phyloP scores from a whole-genome alignment of 2,329 filamentous ascomycete species.

The Monosporascus sp. region DNA sequence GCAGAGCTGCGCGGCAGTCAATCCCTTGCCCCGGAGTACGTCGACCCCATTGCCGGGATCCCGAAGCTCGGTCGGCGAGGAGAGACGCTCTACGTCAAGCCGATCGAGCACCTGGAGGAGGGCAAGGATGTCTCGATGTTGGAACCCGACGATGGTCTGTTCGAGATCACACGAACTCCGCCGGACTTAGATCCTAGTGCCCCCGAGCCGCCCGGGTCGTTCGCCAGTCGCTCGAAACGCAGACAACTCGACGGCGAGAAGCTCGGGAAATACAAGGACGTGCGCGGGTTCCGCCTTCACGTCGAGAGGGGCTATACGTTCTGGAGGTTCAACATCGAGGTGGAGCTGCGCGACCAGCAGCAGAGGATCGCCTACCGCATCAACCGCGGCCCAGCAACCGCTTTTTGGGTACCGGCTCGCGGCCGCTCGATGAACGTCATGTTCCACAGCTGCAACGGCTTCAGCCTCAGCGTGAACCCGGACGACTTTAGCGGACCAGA shows the following conservation, averaged over 20 bases:
- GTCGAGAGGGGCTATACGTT: constrained; percentile 85
- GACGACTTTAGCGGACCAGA: constrained; percentile 86
- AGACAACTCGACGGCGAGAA: constrained; percentile 70
- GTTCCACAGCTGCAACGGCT: constrained; percentile 98
- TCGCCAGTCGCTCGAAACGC: constrained; percentile 48
- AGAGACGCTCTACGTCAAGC: constrained; percentile 80
- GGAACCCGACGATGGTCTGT: constrained; percentile 79
- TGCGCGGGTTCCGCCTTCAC: constrained; percentile 77
- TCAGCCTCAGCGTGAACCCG: constrained; percentile 73
- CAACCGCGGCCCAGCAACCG: constrained; percentile 80
- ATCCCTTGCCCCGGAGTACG: constrained; percentile 69
- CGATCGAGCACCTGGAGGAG: constrained; percentile 80
- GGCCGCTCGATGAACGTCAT: constrained; percentile 95
- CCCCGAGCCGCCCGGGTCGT: constrained; percentile 47
- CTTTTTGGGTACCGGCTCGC: constrained; percentile 88
- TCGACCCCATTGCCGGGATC: constrained; percentile 84
- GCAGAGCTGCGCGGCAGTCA: constrained; percentile 59
- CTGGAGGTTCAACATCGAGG: constrained; percentile 93
- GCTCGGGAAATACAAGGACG: constrained; percentile 73
- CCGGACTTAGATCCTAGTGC: constrained; percentile 43
- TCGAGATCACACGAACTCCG: constrained; percentile 59
- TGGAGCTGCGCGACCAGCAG: constrained; percentile 74
- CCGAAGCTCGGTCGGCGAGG: constrained; percentile 81
- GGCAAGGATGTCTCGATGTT: constrained; percentile 70
- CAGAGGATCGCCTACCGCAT: constrained; percentile 92